Evolutionary conservation across 169 alveolate species (phyloP).

Genomic region (Eimeria acervulina): DNA sequence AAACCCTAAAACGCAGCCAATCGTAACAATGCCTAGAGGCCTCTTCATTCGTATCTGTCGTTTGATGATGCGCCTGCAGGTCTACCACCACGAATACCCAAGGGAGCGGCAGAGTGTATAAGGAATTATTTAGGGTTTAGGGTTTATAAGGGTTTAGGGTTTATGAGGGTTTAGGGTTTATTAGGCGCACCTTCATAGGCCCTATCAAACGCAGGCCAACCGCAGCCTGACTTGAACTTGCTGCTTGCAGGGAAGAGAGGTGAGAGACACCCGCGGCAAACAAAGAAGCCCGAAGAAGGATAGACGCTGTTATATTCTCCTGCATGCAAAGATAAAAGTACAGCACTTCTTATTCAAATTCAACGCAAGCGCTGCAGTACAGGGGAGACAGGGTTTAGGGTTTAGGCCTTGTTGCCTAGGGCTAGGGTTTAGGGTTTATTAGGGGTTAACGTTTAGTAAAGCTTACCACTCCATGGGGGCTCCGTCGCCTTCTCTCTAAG

Average conservation of each 20-base stretch:
- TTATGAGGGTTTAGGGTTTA: background rate
- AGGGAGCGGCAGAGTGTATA: too few species aligned
- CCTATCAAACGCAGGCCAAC: constrained; percentile 90
- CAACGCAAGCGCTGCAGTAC: background rate
- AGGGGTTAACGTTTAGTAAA: constrained; percentile 16
- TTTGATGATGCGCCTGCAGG: too few species aligned
- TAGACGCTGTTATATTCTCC: constrained; percentile 84
- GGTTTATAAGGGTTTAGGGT: constrained; percentile 36
- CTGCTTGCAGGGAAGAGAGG: constrained; percentile 84
- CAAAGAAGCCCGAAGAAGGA: constrained; percentile 84
- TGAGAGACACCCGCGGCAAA: constrained; percentile 82
- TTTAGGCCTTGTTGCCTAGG: constrained; percentile 34
- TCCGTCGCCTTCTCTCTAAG: constrained; percentile 85
- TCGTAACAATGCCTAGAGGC: too few species aligned
- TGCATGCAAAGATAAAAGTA: background rate
- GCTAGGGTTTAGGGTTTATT: constrained; percentile 49
- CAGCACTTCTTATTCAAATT: background rate
- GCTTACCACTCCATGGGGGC: constrained; percentile 82
- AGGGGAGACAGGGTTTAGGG: constrained; percentile 12
- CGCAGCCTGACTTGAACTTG: constrained; percentile 88
- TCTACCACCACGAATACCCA: too few species aligned
- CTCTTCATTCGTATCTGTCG: background rate
- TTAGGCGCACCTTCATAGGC: constrained; percentile 42
- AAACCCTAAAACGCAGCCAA: too few species aligned
- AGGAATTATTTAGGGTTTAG: background rate